These are phyloP conservation scores for Pichia exigua DNA, from an alignment of 805 yeast genomes.

Conservation along the genomic window DNA sequence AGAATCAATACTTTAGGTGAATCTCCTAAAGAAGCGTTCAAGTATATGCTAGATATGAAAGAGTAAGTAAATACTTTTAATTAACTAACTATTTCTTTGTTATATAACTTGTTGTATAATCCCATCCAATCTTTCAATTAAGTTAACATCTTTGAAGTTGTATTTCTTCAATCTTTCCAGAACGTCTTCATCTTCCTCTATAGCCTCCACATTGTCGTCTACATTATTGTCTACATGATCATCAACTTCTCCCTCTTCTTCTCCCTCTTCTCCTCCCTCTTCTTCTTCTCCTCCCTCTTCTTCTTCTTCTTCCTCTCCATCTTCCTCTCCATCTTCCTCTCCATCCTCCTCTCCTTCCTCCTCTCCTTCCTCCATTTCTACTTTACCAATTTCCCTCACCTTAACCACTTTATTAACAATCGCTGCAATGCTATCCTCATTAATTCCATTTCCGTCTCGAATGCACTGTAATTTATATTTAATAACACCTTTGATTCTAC, in stretches of 20 bases:
- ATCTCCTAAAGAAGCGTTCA: slow-evolving; percentile 42
- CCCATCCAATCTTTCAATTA: slow-evolving; percentile 21
- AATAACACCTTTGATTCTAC: slow-evolving; percentile 58
- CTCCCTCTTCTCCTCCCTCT: too few relatives aligned
- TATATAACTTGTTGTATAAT: slow-evolving; percentile 18
- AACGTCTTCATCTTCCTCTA: slow-evolving; percentile 25
- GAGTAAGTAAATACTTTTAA: not conserved
- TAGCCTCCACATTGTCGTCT: slow-evolving; percentile 2
- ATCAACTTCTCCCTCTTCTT: too few relatives aligned
- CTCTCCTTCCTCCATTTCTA: slow-evolving; percentile 19
- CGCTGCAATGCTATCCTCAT: slow-evolving; percentile 34
- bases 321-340: too few relatives aligned
- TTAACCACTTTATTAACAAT: slow-evolving; percentile 27
- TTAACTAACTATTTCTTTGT: not conserved
- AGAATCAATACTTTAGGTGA: slow-evolving; percentile 57
- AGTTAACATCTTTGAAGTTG: slow-evolving; percentile 28
- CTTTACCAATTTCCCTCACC: slow-evolving; percentile 17
- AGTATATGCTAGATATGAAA: slow-evolving; percentile 50
- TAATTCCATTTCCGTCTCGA: slow-evolving; percentile 42
- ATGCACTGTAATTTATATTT: slow-evolving; percentile 63
- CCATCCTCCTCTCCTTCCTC: slow-evolving; percentile 6
- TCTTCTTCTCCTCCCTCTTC: too few relatives aligned
- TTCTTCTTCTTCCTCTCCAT: slow-evolving; percentile 30
- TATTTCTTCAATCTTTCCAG: slow-evolving; percentile 30
- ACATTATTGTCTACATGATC: too few relatives aligned